These are phyloP conservation scores for Cornus controversa DNA, from an alignment of 148 eudicot species.

Conservation along the genomic window DNA sequence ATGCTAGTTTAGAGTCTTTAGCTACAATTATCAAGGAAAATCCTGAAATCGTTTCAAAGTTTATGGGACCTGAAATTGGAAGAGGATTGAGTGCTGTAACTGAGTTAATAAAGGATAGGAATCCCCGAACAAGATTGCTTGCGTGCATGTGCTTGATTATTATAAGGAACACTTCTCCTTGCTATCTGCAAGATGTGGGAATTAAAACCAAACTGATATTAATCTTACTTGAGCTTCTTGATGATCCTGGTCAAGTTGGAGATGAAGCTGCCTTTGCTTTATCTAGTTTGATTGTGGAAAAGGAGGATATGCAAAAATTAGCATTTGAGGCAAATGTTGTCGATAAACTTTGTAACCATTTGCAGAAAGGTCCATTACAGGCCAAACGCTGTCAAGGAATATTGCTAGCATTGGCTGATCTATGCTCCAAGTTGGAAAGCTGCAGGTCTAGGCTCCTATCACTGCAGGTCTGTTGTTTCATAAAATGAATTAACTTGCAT, in stretches of 20 bases:
- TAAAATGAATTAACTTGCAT: background rate
- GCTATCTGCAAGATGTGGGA: conserved; percentile 54
- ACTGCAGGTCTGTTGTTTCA: conserved; percentile 66
- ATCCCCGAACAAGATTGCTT: conserved; percentile 78
- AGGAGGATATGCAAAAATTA: conserved; percentile 74
- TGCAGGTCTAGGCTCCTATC: conserved; percentile 72
- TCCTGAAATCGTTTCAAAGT: conserved; percentile 53
- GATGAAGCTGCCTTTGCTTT: conserved; percentile 91
- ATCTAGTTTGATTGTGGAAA: conserved; percentile 57
- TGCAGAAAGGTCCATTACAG: conserved; percentile 42
- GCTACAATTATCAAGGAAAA: conserved; percentile 63
- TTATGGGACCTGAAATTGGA: conserved; percentile 68
- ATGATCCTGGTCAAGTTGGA: conserved; percentile 94
- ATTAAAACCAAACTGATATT: conserved; percentile 58
- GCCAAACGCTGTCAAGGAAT: conserved; percentile 76
- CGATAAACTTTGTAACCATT: conserved; percentile 61
- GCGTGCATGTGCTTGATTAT: conserved; percentile 80
- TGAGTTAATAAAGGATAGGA: conserved; percentile 69
- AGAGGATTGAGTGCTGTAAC: conserved; percentile 51
- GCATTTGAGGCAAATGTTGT: conserved; percentile 75
- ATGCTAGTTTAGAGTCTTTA: conserved; percentile 89
- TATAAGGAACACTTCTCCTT: conserved; percentile 61
- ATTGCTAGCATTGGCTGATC: conserved; percentile 70
- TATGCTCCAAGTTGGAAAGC: conserved; percentile 82
- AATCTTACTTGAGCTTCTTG: conserved; percentile 81